Evolutionary conservation across 495 filamentous ascomycete genomes (phyloP), one percentile per base, ranked within the genome.

Genomic region (Lindgomyces ingoldianus): DNA sequence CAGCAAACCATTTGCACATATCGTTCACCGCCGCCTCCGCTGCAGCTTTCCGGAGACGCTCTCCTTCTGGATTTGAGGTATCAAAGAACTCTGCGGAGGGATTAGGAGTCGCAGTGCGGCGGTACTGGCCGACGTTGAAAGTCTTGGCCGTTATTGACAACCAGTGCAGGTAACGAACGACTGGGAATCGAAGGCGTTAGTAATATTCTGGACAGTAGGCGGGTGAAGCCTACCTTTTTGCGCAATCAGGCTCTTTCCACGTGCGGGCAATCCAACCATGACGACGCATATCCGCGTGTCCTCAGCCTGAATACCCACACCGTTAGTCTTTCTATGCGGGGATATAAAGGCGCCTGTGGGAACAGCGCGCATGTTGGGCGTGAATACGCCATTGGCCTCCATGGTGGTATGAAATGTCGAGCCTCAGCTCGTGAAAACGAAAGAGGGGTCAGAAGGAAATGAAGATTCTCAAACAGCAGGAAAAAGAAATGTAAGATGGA

Each of bases 61-160:
- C 94, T 27, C 94, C 94, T 70, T 97, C 92, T 33, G 80, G 75
- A 73, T 98, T 98, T 64, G 82, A 80, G 29, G 83, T 90, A 70
- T 95, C 93, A 75, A 98, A 98, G 82, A 98, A 98, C 69, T 89
- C 88, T 19, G 94, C 94, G 0, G 83, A 80, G 1, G 94, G 94
- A 58, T 91, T 89, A 4, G 94, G 92, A 1, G 91, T 94, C 65
- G 88, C 86, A 64, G 85, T 80, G 64, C 94, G 90, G 54, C 94
- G 91, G 71, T 98, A 98, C 68, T 87, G 88, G 70, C 94, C 94
- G 50, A 98, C 94, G 64, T 98, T 98, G 87, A 98, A 98, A 67
- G 89, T 90, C 69, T 89, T 88, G 49, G 94, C 92, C 27, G 87
- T 85, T 71, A 98, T 91, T 21, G 91, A 95, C 44, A 98, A 88